These are phyloP conservation scores for Calonectria honghensis DNA, from an alignment of 2,329 filamentous ascomycete genomes.

Conservation along the genomic window DNA sequence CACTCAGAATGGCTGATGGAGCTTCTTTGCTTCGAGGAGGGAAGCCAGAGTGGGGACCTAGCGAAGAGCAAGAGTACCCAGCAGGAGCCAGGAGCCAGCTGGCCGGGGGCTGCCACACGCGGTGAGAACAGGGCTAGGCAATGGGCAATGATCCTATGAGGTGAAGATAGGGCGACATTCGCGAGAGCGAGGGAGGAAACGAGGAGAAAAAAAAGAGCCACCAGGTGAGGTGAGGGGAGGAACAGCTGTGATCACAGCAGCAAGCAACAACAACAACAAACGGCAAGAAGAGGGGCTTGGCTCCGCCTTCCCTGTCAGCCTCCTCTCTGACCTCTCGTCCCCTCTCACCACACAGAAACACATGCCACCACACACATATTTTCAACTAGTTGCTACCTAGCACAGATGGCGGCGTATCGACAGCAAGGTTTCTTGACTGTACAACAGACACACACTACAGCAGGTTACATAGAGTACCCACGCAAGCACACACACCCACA, in stretches of 20 bases:
- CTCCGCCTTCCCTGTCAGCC: slow-evolving; percentile 54
- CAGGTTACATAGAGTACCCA: slow-evolving; percentile 31
- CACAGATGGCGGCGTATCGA: slow-evolving; percentile 28
- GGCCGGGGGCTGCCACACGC: slow-evolving; percentile 34
- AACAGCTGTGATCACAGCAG: slow-evolving; percentile 27
- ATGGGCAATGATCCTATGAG: slow-evolving; percentile 28
- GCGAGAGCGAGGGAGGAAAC: slow-evolving; percentile 13
- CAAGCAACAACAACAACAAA: slow-evolving; percentile 27
- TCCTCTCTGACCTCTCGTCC: slow-evolving; percentile 41
- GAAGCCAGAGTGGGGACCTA: slow-evolving; percentile 37
- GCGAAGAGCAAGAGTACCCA: slow-evolving; percentile 33
- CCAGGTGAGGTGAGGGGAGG: slow-evolving; percentile 30
- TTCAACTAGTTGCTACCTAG: slow-evolving; percentile 11
- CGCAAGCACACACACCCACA: slow-evolving; percentile 31
- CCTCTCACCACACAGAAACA: slow-evolving; percentile 41
- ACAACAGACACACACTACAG: slow-evolving; percentile 19
- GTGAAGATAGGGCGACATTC: slow-evolving; percentile 8
- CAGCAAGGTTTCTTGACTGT: slow-evolving; percentile 7
- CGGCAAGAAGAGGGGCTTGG: slow-evolving; percentile 46
- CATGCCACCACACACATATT: slow-evolving; percentile 21
- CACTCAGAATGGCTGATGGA: slow-evolving; percentile 40
- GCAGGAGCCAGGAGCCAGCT: slow-evolving; percentile 32
- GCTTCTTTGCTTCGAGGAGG: slow-evolving; percentile 37
- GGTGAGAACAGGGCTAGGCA: slow-evolving; percentile 26
- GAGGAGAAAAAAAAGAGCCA: slow-evolving; percentile 41